Base-by-base conservation (phyloP, 805 yeast genomes). In the Metschnikowia lochheadii region DNA sequence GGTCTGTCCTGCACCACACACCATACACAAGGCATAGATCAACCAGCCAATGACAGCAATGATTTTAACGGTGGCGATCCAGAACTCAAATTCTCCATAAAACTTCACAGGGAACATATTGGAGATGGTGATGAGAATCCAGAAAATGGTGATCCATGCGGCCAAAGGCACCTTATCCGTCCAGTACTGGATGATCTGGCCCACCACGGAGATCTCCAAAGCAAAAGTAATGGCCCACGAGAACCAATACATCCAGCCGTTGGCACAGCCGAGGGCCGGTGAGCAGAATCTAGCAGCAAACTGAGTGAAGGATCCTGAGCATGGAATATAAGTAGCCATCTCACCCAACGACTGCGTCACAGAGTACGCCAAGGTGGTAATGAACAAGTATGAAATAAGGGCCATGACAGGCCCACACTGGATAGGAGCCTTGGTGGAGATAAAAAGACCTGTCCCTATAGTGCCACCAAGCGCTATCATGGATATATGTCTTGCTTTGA, bases 381-480 rank as follows among this genome's bases (percentile, higher is more conserved):
- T 83, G 64, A 83, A 83, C 15, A 81, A 44, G 59, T 81, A 86
- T 2, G 88, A 78, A 44, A 86, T 81, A 26, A 86, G 66, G 4
- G 87, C 70, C 47, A 81, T 80, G 10, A 81, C 90, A 1, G 91
- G 91, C 20, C 92, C 92, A 14, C 87, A 83, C 32, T 69, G 61
- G 31, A 85, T 62, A 2, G 87, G 82, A 3, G 76, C 61, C 5
- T 83, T 74, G 38, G 84, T 78, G 62, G 87, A 83, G 44, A 86
- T 81, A 72, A 85, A 84, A 38, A 85, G 72, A 64, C 91, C 91
- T 2, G 90, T 84, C 60, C 91, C 91, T 54, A 86, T 84, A 33
- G 90, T 83, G 54, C 90, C 91, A 54, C 91, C 92, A 18, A 85
- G 72, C 43, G 90, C 89, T 58, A 85, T 80, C 89, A 85, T 84